A percentile compares a stretch with the other conserved stretches of the same genome.
phyloP scores from a whole-genome alignment of 371 early-diverging fungal genomes.

The Basidiobolus heterosporus region DNA sequence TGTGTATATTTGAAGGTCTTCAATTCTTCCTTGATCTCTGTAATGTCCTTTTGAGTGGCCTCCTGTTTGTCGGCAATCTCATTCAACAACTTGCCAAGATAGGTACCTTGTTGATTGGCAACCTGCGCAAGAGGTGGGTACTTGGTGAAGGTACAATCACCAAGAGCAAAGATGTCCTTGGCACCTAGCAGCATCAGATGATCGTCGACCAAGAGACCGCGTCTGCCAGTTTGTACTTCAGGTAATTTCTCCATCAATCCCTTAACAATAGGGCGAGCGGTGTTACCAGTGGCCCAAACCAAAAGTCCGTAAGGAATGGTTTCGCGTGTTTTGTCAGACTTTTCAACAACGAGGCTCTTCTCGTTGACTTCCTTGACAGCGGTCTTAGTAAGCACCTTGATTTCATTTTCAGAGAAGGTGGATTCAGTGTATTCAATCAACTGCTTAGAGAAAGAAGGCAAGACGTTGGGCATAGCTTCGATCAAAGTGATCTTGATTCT shows the following conservation, averaged over 20 bases:
- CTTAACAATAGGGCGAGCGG: conserved; percentile 59
- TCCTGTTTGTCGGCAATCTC: conserved; percentile 26
- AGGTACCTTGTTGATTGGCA: conserved; percentile 77
- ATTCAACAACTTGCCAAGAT: conserved; percentile 57
- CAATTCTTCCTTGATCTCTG: conserved; percentile 17
- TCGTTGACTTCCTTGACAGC: conserved; percentile 75
- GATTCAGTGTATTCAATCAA: conserved; percentile 81
- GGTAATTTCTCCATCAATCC: conserved; percentile 54
- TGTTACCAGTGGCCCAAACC: conserved; percentile 91
- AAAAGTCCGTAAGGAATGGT: conserved; percentile 72
- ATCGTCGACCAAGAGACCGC: conserved; percentile 74
- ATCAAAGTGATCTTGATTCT: conserved; percentile 77
- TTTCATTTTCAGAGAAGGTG: conserved; percentile 69
- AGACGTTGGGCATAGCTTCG: conserved; percentile 72
- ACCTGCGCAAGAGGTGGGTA: conserved; percentile 86
- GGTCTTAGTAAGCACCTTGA: conserved; percentile 70
- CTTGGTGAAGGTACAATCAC: conserved; percentile 74
- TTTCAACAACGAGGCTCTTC: conserved; percentile 60
- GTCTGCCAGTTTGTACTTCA: conserved; percentile 42
- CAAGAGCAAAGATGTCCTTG: conserved; percentile 62
- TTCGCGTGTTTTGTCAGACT: conserved; percentile 40
- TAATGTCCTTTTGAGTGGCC: conserved; percentile 15
- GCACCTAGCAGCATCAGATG: conserved; percentile 59
- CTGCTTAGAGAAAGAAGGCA: conserved; percentile 76
- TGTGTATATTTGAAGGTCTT: conserved; percentile 66